phyloP scores from a whole-genome alignment of 208 protist genomes.

The Acanthamoeba castellanii region DNA sequence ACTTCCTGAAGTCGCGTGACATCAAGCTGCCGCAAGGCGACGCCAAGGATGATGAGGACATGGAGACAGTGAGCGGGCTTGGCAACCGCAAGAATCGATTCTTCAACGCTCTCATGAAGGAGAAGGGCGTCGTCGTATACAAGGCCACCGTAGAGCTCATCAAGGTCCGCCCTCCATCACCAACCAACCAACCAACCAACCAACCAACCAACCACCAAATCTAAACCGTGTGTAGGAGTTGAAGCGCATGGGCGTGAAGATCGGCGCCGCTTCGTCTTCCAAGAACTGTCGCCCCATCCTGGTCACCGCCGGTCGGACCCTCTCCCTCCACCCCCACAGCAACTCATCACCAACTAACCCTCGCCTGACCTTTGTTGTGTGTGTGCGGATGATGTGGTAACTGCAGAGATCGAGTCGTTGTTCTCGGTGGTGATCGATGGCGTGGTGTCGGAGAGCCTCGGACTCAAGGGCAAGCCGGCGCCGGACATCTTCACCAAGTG shows the following conservation, averaged over 20 bases:
- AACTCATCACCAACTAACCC: background rate
- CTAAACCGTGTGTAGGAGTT: background rate
- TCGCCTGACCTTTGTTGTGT: background rate
- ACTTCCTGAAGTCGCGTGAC: background rate
- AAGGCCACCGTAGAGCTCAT: slow-evolving; percentile 41
- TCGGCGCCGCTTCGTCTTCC: slow-evolving; percentile 48
- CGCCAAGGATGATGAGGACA: background rate
- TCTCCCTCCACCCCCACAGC: background rate
- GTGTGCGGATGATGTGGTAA: too few relatives aligned
- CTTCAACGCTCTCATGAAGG: slow-evolving; percentile 58
- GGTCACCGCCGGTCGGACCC: slow-evolving; percentile 22
- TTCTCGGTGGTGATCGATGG: slow-evolving; percentile 68
- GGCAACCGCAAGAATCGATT: slow-evolving; percentile 65
- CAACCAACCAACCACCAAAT: too few relatives aligned
- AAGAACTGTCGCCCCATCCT: slow-evolving; percentile 61
- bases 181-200: background rate
- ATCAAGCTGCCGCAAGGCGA: background rate
- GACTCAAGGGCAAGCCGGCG: slow-evolving; percentile 63
- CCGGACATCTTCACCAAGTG: slow-evolving; percentile 72
- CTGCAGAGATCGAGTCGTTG: slow-evolving; percentile 34
- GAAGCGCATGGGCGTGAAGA: slow-evolving; percentile 68
- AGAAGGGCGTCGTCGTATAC: slow-evolving; percentile 57
- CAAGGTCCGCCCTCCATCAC: background rate
- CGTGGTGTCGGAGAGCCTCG: slow-evolving; percentile 27
- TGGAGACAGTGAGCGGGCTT: slow-evolving; percentile 6